These are phyloP conservation scores for Monosporascus ibericus DNA, from an alignment of 2,329 filamentous ascomycete species.

Conservation along the genomic window DNA sequence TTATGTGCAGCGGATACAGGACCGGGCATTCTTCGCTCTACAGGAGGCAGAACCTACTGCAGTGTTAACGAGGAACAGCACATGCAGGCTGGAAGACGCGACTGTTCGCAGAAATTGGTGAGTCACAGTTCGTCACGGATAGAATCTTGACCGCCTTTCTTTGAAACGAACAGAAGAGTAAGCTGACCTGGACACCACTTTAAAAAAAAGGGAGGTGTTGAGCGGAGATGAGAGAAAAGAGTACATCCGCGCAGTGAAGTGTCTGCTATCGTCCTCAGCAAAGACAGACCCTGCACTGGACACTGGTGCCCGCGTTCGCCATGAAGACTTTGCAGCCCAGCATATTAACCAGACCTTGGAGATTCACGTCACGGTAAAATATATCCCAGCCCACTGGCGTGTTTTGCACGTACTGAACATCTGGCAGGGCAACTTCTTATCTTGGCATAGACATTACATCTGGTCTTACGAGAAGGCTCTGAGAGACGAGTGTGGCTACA, in stretches of 20 bases:
- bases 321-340: constrained; percentile 27
- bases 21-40: too few species aligned
- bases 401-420: not conserved
- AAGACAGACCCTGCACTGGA: constrained; percentile 13
- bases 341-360: constrained; percentile 22
- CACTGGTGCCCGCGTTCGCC: constrained; percentile 22
- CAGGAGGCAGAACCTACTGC: too few species aligned
- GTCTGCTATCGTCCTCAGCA: constrained; percentile 16
- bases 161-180: too few species aligned
- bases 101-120: too few species aligned
- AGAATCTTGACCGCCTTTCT: too few species aligned
- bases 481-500: constrained; percentile 23
- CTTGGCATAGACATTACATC: constrained; percentile 23
- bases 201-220: too few species aligned
- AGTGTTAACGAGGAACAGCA: too few species aligned
- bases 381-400: too few species aligned
- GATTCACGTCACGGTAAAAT: constrained; percentile 20
- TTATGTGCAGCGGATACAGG: too few species aligned
- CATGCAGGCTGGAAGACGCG: too few species aligned
- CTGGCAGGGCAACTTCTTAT: constrained; percentile 14
- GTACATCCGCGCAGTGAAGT: constrained; percentile 21
- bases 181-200: too few species aligned
- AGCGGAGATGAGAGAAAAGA: constrained; percentile 7
- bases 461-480: constrained; percentile 21
- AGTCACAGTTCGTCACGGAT: too few species aligned